A percentile compares a stretch with the other conserved stretches of the same genome.
Evolutionary conservation across 2,329 filamentous ascomycete species (phyloP).

Genomic region (Aspergillus chevalieri): DNA sequence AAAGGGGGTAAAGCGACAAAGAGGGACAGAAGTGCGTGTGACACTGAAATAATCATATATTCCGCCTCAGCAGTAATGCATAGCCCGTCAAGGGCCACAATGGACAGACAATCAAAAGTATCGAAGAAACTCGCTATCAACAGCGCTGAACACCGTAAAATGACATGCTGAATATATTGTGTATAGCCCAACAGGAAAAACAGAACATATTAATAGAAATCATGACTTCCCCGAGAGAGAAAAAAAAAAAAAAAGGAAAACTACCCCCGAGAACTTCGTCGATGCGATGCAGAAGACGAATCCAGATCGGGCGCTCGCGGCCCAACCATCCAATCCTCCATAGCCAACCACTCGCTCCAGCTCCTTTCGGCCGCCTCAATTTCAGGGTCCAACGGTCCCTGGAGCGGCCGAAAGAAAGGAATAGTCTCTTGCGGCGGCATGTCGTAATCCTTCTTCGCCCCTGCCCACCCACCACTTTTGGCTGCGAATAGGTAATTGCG

Average conservation of each 20-base stretch:
- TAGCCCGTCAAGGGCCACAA: too few relatives aligned
- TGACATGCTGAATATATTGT: too few relatives aligned
- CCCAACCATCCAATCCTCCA: slow-evolving; percentile 99
- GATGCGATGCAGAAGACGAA: slow-evolving; percentile 30
- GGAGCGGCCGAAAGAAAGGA: slow-evolving; percentile 80
- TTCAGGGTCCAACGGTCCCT: slow-evolving; percentile 68
- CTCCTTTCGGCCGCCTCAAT: slow-evolving; percentile 73
- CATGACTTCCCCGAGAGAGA: background rate
- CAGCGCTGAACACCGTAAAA: too few relatives aligned
- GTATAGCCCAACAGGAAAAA: background rate
- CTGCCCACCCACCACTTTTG: slow-evolving; percentile 85
- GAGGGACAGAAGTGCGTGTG: background rate
- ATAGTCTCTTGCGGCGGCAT: slow-evolving; percentile 75
- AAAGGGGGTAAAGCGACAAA: background rate
- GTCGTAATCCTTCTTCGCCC: slow-evolving; percentile 86
- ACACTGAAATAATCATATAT: too few relatives aligned
- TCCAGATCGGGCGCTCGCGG: slow-evolving; percentile 59
- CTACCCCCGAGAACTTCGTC: slow-evolving; percentile 23
- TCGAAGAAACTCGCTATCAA: too few relatives aligned
- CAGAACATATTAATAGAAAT: too few relatives aligned
- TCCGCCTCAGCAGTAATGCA: too few relatives aligned
- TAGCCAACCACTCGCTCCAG: slow-evolving; percentile 93
- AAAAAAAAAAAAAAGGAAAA: background rate
- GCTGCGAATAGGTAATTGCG: slow-evolving; percentile 93
- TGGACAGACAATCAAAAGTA: too few relatives aligned